phyloP scores from a whole-genome alignment of 192 early-diverging fungal genomes.

The Coemansia sp. region DNA sequence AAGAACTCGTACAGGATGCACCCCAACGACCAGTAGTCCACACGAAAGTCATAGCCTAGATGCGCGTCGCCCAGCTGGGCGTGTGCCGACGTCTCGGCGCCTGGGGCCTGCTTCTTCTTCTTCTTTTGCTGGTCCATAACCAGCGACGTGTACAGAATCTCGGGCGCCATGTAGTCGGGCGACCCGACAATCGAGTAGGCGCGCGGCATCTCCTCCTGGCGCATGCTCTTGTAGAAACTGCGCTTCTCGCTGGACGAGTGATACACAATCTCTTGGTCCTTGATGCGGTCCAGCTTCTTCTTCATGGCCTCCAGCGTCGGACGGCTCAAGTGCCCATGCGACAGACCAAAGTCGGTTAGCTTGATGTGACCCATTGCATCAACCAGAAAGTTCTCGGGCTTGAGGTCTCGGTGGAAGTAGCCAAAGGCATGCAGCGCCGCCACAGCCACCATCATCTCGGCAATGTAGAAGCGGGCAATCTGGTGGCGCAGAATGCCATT shows the following conservation, averaged over 20 bases:
- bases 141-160: constrained; percentile 63
- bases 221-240: constrained; percentile 42
- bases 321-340: constrained; percentile 70
- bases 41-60: constrained; percentile 63
- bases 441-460: constrained; percentile 81
- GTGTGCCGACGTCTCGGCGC: background rate
- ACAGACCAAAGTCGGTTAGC: constrained; percentile 88
- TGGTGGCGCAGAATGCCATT: constrained; percentile 68
- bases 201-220: constrained; percentile 56
- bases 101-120: constrained; percentile 8
- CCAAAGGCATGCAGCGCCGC: constrained; percentile 55
- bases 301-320: constrained; percentile 50
- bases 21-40: constrained; percentile 74
- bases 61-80: constrained; percentile 63
- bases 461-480: constrained; percentile 82
- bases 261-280: constrained; percentile 48
- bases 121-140: constrained; percentile 45
- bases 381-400: constrained; percentile 52
- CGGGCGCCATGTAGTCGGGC: constrained; percentile 93
- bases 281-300: constrained; percentile 52
- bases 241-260: constrained; percentile 51
- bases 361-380: constrained; percentile 72
- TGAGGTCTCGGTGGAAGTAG: constrained; percentile 51
- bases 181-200: constrained; percentile 83
- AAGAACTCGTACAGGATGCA: constrained; percentile 77